Evolutionary conservation across 768 basidiomycete species (phyloP).

Genomic region (Boletellus emodensis): DNA sequence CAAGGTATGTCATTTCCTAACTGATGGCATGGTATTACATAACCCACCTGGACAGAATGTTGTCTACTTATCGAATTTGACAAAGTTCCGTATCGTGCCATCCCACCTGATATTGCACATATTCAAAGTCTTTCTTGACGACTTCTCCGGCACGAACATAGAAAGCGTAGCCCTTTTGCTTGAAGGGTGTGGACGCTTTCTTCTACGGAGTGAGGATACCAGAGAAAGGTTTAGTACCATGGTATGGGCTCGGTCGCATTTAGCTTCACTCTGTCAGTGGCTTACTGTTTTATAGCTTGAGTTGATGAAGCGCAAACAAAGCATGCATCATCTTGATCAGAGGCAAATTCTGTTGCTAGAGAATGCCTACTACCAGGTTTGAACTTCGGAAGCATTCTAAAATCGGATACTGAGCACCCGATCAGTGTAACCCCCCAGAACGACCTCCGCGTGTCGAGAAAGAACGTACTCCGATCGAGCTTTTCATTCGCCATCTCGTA

Average conservation of each 20-base stretch:
- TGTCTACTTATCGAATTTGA: slow-evolving; percentile 82
- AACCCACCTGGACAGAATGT: slow-evolving; percentile 58
- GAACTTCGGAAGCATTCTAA: slow-evolving; percentile 1
- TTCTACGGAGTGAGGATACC: slow-evolving; percentile 86
- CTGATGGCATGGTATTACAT: not conserved
- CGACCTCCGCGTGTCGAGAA: slow-evolving; percentile 83
- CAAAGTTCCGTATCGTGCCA: slow-evolving; percentile 93
- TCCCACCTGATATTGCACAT: slow-evolving; percentile 90
- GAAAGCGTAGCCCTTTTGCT: slow-evolving; percentile 89
- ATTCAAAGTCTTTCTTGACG: slow-evolving; percentile 96
- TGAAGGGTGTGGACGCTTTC: slow-evolving; percentile 91
- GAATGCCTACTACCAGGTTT: slow-evolving; percentile 96
- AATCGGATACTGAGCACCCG: slow-evolving; percentile 6
- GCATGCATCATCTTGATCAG: slow-evolving; percentile 88
- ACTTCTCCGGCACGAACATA: slow-evolving; percentile 88
- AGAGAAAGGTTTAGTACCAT: slow-evolving; percentile 82
- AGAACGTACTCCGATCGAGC: slow-evolving; percentile 77
- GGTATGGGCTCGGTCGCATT: slow-evolving; percentile 42
- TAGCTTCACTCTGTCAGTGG: not conserved
- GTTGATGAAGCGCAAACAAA: slow-evolving; percentile 92
- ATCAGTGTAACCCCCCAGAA: slow-evolving; percentile 94
- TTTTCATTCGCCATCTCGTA: slow-evolving; percentile 94
- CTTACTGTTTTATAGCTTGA: slow-evolving; percentile 61
- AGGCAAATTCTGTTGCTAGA: slow-evolving; percentile 86
- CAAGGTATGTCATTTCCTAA: slow-evolving; percentile 50